phyloP scores from a whole-genome alignment of 768 basidiomycete genomes.

The Mycena crocata region DNA sequence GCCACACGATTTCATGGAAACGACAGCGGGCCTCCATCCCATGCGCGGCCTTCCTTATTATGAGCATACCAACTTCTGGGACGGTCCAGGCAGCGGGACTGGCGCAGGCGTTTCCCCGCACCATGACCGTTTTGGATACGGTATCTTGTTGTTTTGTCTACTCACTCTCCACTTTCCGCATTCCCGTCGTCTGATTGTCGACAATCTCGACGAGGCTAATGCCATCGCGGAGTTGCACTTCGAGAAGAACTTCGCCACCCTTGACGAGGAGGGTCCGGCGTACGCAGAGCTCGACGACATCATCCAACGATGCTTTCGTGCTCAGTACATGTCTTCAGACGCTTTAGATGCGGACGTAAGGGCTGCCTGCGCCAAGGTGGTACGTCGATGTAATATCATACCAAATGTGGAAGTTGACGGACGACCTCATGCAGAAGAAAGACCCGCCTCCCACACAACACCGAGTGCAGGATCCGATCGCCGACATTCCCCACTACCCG shows the following conservation, averaged over 20 bases:
- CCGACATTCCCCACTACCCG: too few relatives aligned
- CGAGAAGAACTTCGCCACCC: background rate
- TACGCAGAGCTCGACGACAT: conserved; percentile 1
- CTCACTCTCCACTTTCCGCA: conserved; percentile 6
- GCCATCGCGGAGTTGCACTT: conserved; percentile 2
- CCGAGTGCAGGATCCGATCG: too few relatives aligned
- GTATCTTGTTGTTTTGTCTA: conserved; percentile 8
- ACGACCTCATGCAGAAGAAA: too few relatives aligned
- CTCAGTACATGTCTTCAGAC: too few relatives aligned
- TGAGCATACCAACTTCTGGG: background rate
- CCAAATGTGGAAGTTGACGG: too few relatives aligned
- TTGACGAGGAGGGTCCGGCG: background rate
- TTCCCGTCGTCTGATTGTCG: background rate
- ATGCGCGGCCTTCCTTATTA: background rate
- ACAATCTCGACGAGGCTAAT: background rate
- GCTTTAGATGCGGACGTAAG: too few relatives aligned
- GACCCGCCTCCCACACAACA: too few relatives aligned
- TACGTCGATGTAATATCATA: too few relatives aligned
- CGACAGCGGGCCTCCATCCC: background rate
- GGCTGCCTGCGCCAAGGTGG: too few relatives aligned
- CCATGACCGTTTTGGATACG: conserved; percentile 9
- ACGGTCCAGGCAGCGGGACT: background rate
- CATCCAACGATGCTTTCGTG: conserved; percentile 9
- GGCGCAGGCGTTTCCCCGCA: background rate
- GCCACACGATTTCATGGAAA: background rate